Percentiles rank a stretch among this genome's conserved stretches.
These are phyloP conservation scores for Aristolochia californica DNA, from an alignment of 164 flowering plant genomes.

Conservation along the genomic window DNA sequence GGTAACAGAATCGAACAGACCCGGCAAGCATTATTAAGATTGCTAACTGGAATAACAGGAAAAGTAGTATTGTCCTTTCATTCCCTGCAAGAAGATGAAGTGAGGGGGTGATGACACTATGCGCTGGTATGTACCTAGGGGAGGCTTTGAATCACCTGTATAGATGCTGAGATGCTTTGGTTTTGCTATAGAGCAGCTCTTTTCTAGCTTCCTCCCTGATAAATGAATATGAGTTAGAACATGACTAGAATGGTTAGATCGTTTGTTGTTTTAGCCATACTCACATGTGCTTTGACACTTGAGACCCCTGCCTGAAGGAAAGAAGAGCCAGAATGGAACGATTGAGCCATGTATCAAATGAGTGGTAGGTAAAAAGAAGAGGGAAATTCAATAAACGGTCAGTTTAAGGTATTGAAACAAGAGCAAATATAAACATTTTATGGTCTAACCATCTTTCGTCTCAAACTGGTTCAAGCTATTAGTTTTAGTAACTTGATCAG, in stretches of 20 bases:
- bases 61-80: conserved; percentile 43
- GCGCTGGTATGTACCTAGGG: too few relatives aligned
- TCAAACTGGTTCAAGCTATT: too few relatives aligned
- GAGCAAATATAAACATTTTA: too few relatives aligned
- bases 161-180: conserved; percentile 38
- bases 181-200: conserved; percentile 51
- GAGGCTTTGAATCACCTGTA: conserved; percentile 30
- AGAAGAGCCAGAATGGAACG: not conserved
- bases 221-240: not conserved
- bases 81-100: conserved; percentile 25
- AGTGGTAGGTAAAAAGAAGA: not conserved
- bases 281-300: not conserved
- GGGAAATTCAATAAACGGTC: not conserved
- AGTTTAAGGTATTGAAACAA: not conserved
- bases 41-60: conserved; percentile 52
- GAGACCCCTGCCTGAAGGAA: not conserved
- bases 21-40: conserved; percentile 40
- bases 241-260: not conserved
- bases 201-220: conserved; percentile 57
- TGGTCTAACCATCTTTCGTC: too few relatives aligned
- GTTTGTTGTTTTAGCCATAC: not conserved
- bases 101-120: not conserved
- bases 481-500: not conserved
- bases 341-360: not conserved
- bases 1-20: conserved; percentile 57